Base-by-base conservation (phyloP, 192 early-diverging fungal genomes). In the Jimgerdemannia flammicorona region DNA sequence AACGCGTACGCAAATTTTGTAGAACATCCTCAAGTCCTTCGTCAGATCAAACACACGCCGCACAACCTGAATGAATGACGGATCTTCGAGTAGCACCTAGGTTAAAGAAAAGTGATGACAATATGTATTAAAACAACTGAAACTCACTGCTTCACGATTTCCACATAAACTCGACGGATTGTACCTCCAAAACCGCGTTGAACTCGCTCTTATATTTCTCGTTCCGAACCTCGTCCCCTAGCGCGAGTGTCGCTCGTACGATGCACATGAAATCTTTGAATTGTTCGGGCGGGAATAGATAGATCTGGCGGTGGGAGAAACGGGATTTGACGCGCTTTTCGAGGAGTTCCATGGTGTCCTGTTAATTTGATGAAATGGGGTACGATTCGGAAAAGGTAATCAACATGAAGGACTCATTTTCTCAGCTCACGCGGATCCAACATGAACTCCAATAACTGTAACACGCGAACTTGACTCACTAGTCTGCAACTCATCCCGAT, bases 281-380 rank as follows among this genome's bases (percentile, higher is more conserved):
- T 1, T 74, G 80, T 40, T 80, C 63, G 3, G 90, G 78, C 0
- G 90, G 85, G 76, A 91, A 91, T 4, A 94, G 81, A 70, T 92
- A 87, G 10, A 97, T 90, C 43, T 91, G 90, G 8, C 95, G 87
- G 75, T 97, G 94, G 10, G 95, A 96, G 83, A 97, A 98, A 42
- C 96, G 88, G 39, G 95, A 97, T 74, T 97, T 96, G 44, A 98
- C 96, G 10, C 96, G 92, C 75, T 98, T 98, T 80, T 98, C 96
- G 43, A 99, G 76, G 43, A 96, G 76, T 64, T 93, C 91, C 44
- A 97, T 83, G 14, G 91, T 89, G 77, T 97, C 95, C 92, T 92
- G 80, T 43, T 70, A 29, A 29, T 29, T 29, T 29, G 29, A 29
- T 11, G n/a, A 74, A n/a, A 66, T 40, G 43, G 18, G 39, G 6